Percentiles rank a stretch among this genome's conserved stretches.
Conservation (phyloP, 1,284 basidiomycete genomes). For the Phaffia rhodozyma region DNA sequence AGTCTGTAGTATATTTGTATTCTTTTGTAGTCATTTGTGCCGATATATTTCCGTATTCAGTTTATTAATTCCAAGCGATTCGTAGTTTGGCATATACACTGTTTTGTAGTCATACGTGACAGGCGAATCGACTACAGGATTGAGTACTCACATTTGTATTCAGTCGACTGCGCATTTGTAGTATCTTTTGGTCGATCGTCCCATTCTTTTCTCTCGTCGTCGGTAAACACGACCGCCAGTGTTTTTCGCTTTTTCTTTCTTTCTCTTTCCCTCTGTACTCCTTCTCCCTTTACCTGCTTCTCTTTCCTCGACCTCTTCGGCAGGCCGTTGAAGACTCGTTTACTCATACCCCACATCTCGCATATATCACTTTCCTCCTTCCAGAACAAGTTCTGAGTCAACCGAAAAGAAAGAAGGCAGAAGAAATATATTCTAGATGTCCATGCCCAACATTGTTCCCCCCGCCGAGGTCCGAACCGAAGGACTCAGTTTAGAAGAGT, state of each 20-base stretch:
- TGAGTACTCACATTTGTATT: not conserved
- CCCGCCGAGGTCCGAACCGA: slow-evolving; percentile 5
- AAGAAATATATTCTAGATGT: not conserved
- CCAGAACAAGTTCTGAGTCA: not conserved
- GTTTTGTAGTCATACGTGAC: not conserved
- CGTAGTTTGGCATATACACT: no score
- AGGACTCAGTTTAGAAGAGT: slow-evolving; percentile 29
- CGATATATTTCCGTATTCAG: no score
- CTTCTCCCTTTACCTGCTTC: not conserved
- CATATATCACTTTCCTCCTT: not conserved
- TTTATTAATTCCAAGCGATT: no score
- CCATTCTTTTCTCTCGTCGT: not conserved
- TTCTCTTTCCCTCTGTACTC: not conserved
- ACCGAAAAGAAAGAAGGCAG: no score
- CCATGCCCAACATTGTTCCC: not conserved
- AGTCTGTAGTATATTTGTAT: no score
- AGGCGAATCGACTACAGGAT: not conserved
- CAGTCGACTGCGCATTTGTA: not conserved
- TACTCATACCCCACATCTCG: no score
- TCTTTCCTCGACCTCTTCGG: not conserved
- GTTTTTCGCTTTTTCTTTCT: not conserved
- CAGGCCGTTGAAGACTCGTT: not conserved
- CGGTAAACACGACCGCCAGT: no score
- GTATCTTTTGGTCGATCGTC: not conserved
- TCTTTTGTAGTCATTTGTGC: no score